phyloP scores from a whole-genome alignment of 768 basidiomycete genomes.

The Mycena maculata region DNA sequence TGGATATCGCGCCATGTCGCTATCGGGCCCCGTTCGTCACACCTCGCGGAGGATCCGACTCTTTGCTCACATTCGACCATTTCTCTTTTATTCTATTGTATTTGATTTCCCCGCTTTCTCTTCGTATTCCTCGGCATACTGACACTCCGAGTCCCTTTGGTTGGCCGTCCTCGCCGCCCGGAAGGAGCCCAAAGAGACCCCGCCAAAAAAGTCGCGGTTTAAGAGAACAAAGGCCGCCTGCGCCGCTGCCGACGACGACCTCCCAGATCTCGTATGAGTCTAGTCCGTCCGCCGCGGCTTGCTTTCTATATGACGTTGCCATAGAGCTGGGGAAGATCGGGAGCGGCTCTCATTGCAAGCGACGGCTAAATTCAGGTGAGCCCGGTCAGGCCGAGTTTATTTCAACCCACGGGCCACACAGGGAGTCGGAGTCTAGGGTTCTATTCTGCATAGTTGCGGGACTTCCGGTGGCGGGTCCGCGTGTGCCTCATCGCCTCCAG shows the following conservation, averaged over 20 bases:
- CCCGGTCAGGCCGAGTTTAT: too few species aligned
- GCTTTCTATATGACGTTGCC: constrained; percentile 15
- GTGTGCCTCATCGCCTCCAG: too few species aligned
- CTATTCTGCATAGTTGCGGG: too few species aligned
- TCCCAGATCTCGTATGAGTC: constrained; percentile 31
- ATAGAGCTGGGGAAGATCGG: too few species aligned
- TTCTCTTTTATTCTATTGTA: constrained; percentile 18
- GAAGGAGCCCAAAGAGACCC: constrained; percentile 75
- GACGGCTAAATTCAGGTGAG: too few species aligned
- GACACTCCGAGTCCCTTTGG: constrained; percentile 61
- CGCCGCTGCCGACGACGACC: constrained; percentile 27
- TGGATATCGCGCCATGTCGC: constrained; percentile 75
- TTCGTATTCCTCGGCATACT: constrained; percentile 45
- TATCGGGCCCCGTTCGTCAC: constrained; percentile 79
- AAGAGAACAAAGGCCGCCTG: constrained; percentile 61
- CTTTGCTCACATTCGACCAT: constrained; percentile 76
- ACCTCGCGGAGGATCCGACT: constrained; percentile 73
- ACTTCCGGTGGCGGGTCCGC: too few species aligned
- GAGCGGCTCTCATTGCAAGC: too few species aligned
- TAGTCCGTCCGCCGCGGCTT: too few species aligned
- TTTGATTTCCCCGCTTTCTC: too few species aligned
- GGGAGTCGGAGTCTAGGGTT: too few species aligned
- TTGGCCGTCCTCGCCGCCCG: constrained; percentile 74
- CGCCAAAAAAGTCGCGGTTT: constrained; percentile 78
- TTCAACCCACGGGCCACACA: too few species aligned